A percentile compares a stretch with the other conserved stretches of the same genome.
Conservation (phyloP, 2,329 filamentous ascomycete genomes). For the Colletotrichum filicis region DNA sequence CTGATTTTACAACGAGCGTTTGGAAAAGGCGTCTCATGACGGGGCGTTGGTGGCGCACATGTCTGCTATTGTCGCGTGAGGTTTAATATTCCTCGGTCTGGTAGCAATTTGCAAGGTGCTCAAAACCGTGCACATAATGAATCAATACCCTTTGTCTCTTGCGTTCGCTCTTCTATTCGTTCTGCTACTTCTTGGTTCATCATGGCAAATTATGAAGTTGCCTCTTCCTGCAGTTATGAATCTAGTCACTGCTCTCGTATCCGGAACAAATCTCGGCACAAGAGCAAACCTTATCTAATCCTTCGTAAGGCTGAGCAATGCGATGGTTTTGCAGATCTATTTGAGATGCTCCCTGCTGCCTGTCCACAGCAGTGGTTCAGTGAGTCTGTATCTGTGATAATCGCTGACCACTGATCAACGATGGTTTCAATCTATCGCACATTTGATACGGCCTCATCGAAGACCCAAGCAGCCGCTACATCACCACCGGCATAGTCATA, state of each 20-base stretch:
- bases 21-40: slow-evolving; percentile 11
- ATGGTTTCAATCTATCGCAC: too few species aligned
- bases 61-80: neutral
- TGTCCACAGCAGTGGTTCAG: too few species aligned
- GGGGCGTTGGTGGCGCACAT: neutral
- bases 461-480: neutral
- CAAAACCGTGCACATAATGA: neutral
- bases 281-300: too few species aligned
- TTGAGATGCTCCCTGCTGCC: too few species aligned
- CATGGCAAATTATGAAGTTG: neutral
- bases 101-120: neutral
- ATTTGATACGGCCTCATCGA: too few species aligned
- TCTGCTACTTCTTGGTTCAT: neutral
- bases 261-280: too few species aligned
- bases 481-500: neutral
- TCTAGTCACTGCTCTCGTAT: too few species aligned
- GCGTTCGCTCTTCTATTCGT: neutral
- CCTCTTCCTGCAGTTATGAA: neutral
- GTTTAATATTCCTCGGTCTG: neutral
- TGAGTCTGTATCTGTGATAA: too few species aligned
- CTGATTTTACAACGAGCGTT: neutral
- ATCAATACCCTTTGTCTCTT: slow-evolving; percentile 20
- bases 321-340: too few species aligned
- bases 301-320: too few species aligned
- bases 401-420: too few species aligned